Evolutionary conservation across 257 asterid species (phyloP).

Genomic region (Pogostemon cablin): DNA sequence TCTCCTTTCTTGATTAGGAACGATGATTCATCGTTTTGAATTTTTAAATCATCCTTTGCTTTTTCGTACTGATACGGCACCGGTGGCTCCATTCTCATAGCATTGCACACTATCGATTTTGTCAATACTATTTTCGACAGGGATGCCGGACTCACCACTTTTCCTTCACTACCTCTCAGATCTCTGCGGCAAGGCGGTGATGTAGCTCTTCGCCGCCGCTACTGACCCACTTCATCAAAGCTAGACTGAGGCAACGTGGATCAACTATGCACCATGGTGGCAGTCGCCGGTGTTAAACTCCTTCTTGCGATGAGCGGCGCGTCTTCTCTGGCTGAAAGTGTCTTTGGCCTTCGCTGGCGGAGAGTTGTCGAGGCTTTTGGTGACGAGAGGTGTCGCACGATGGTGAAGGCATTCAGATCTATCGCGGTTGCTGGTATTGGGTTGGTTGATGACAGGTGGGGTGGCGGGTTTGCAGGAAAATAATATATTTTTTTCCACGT

Average conservation of each 20-base stretch:
- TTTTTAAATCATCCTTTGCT: conserved; percentile 55
- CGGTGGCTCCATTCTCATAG: conserved; percentile 61
- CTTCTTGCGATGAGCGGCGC: too few species aligned
- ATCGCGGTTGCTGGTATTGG: too few species aligned
- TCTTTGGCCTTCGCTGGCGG: too few species aligned
- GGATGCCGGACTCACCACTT: conserved; percentile 46
- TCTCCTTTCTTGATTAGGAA: conserved; percentile 71
- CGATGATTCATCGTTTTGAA: conserved; percentile 53
- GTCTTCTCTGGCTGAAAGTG: too few species aligned
- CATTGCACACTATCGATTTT: conserved; percentile 73
- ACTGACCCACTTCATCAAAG: conserved; percentile 62
- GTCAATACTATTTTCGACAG: conserved; percentile 51
- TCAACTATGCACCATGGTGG: too few species aligned
- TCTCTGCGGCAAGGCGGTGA: conserved; percentile 53
- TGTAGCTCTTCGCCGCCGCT: conserved; percentile 56
- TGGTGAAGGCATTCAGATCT: too few species aligned
- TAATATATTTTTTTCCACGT: too few species aligned
- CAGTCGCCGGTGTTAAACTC: too few species aligned
- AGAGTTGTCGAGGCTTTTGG: too few species aligned
- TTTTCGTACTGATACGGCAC: conserved; percentile 71
- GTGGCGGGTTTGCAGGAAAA: too few species aligned
- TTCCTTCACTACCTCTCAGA: conserved; percentile 49
- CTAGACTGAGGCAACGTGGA: conserved; percentile 26
- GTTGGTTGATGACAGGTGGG: too few species aligned
- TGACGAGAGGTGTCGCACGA: too few species aligned